A percentile compares a stretch with the other conserved stretches of the same genome.
Evolutionary conservation across 441 rosid species (phyloP).

Genomic region (Gossypium trilobum): DNA sequence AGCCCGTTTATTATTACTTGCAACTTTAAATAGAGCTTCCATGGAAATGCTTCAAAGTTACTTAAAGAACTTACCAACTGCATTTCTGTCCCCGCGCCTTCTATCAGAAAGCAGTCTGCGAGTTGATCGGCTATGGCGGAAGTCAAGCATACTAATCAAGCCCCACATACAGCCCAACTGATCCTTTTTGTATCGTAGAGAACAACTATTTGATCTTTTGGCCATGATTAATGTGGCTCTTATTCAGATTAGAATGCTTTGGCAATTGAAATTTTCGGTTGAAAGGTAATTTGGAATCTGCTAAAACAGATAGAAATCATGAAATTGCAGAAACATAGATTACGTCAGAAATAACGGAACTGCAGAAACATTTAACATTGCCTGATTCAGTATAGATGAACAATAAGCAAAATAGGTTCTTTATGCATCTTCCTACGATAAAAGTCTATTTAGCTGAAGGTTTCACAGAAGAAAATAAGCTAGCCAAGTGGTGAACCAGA

Average conservation of each 20-base stretch:
- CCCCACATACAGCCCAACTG: slow-evolving; percentile 86
- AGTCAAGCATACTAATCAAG: slow-evolving; percentile 66
- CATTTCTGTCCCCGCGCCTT: slow-evolving; percentile 31
- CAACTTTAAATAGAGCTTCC: not conserved
- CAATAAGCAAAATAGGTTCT: not conserved
- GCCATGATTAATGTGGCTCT: slow-evolving; percentile 34
- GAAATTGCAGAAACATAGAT: not conserved
- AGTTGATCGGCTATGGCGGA: slow-evolving; percentile 60
- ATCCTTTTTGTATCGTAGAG: slow-evolving; percentile 43
- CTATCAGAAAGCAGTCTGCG: slow-evolving; percentile 62
- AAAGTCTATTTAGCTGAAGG: not conserved
- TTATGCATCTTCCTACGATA: not conserved
- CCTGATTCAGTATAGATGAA: not conserved
- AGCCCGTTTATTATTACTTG: not conserved
- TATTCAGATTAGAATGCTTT: slow-evolving; percentile 11
- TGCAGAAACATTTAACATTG: slow-evolving; percentile 1
- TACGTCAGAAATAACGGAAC: slow-evolving; percentile 8
- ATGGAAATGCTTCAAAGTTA: slow-evolving; percentile 3
- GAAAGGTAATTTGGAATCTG: slow-evolving; percentile 21
- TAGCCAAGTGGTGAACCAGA: not conserved
- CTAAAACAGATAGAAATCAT: slow-evolving; percentile 1
- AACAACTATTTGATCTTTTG: slow-evolving; percentile 40
- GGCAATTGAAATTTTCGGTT: slow-evolving; percentile 1
- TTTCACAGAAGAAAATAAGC: not conserved
- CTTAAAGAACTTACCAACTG: slow-evolving; percentile 33